Conservation (phyloP, 2,329 filamentous ascomycete species). For the Fusarium sp. region DNA sequence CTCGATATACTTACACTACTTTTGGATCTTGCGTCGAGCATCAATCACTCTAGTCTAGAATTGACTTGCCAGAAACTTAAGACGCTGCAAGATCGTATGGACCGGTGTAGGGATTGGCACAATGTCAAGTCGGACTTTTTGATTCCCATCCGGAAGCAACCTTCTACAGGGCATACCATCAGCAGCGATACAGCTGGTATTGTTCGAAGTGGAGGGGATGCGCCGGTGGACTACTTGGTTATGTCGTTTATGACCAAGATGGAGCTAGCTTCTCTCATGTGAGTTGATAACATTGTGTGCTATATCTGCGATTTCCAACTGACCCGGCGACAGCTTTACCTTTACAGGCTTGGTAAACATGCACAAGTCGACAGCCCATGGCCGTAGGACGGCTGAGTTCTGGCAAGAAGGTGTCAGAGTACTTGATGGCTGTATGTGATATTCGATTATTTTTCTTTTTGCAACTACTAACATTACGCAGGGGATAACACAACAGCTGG, state of each 20-base stretch:
- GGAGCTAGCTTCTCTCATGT: slow-evolving; percentile 67
- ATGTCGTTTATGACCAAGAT: slow-evolving; percentile 71
- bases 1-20: slow-evolving; percentile 73
- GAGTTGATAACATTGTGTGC: slow-evolving; percentile 45
- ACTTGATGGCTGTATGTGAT: slow-evolving; percentile 58
- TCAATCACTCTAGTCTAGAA: slow-evolving; percentile 71
- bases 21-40: slow-evolving; percentile 75
- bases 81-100: slow-evolving; percentile 70
- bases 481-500: slow-evolving; percentile 52
- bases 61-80: slow-evolving; percentile 69
- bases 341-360: slow-evolving; percentile 63
- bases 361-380: slow-evolving; percentile 52
- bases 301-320: slow-evolving; percentile 6
- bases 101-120: slow-evolving; percentile 65
- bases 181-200: slow-evolving; percentile 68
- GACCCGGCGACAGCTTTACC: slow-evolving; percentile 58
- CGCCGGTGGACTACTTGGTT: slow-evolving; percentile 65
- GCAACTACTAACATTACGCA: slow-evolving; percentile 31
- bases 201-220: slow-evolving; percentile 59
- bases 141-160: slow-evolving; percentile 66
- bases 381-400: slow-evolving; percentile 52
- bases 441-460: background rate
- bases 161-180: slow-evolving; percentile 60
- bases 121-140: slow-evolving; percentile 61
- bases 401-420: slow-evolving; percentile 58